phyloP scores from a whole-genome alignment of 176 grass and related monocot genomes.

The Juncus inflexus region DNA sequence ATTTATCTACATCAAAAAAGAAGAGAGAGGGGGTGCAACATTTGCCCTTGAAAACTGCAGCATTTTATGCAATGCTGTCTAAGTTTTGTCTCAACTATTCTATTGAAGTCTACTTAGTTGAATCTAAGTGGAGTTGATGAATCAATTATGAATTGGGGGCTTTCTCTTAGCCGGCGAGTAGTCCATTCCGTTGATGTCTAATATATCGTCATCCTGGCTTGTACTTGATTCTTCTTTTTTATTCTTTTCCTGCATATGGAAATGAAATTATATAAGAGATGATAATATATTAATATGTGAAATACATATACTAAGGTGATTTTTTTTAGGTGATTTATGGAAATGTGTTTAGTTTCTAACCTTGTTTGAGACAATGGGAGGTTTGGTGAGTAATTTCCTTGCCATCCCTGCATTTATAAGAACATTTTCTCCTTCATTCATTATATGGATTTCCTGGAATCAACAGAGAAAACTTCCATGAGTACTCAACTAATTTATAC shows the following conservation, averaged over 20 bases:
- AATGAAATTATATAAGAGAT: not conserved
- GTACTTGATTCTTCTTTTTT: not conserved
- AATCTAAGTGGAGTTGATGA: not conserved
- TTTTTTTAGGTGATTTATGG: constrained; percentile 21
- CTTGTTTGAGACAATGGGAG: constrained; percentile 15
- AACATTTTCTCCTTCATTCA: not conserved
- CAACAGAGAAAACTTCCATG: too few species aligned
- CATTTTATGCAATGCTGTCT: constrained; percentile 81
- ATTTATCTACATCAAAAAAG: constrained; percentile 32
- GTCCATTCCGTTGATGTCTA: constrained; percentile 94
- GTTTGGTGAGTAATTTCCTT: constrained; percentile 32
- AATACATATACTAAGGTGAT: too few species aligned
- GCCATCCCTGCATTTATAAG: constrained; percentile 27
- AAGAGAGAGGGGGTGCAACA: constrained; percentile 18
- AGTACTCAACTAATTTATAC: too few species aligned
- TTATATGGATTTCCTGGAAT: too few species aligned
- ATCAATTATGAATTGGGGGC: constrained; percentile 94
- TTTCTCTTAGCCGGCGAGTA: constrained; percentile 82
- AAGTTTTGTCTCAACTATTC: constrained; percentile 40
- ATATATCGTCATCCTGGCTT: constrained; percentile 40
- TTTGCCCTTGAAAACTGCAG: constrained; percentile 75
- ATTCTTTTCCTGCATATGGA: not conserved
- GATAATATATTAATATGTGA: not conserved
- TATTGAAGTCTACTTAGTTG: constrained; percentile 32
- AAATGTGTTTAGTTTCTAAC: not conserved